A percentile compares a stretch with the other conserved stretches of the same genome.
Conservation (phyloP, 164 flowering plant genomes). For the Vitis riparia region DNA sequence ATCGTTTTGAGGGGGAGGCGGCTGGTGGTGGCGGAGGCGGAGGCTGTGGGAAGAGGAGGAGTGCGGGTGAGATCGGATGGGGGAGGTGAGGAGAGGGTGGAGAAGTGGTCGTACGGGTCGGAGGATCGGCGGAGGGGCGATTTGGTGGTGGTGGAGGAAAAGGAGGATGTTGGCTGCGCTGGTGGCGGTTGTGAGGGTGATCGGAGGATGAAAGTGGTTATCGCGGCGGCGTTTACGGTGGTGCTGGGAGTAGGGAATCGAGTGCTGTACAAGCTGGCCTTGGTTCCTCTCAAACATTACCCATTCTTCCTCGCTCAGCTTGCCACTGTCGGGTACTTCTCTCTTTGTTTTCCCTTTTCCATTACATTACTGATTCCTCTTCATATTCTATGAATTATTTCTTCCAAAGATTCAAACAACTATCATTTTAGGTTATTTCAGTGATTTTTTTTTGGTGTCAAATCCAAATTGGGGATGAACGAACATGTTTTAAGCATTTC, state of each 20-base stretch:
- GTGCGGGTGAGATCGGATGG: conserved; percentile 22
- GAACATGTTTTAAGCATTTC: no score
- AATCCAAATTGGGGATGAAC: no score
- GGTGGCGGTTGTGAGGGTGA: conserved; percentile 10
- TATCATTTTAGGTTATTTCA: no score
- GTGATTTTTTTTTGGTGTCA: no score
- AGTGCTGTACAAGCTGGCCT: conserved; percentile 85
- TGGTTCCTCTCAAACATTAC: conserved; percentile 87
- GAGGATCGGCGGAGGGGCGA: conserved; percentile 23
- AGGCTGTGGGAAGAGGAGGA: not conserved
- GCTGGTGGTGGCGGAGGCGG: not conserved
- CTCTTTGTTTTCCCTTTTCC: not conserved
- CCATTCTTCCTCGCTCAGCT: conserved; percentile 99
- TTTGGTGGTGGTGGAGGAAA: conserved; percentile 12
- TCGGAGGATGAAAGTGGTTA: conserved; percentile 48
- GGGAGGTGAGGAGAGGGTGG: conserved; percentile 15
- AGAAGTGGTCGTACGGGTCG: conserved; percentile 26
- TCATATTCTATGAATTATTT: not conserved
- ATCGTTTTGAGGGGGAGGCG: conserved; percentile 17
- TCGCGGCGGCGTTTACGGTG: conserved; percentile 73
- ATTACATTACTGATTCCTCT: not conserved
- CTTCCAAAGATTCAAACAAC: not conserved
- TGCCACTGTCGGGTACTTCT: conserved; percentile 89
- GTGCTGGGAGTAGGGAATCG: conserved; percentile 90
- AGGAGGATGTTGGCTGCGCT: not conserved